Conservation (phyloP, 2,329 filamentous ascomycete genomes). For the Exophiala aquamarina region DNA sequence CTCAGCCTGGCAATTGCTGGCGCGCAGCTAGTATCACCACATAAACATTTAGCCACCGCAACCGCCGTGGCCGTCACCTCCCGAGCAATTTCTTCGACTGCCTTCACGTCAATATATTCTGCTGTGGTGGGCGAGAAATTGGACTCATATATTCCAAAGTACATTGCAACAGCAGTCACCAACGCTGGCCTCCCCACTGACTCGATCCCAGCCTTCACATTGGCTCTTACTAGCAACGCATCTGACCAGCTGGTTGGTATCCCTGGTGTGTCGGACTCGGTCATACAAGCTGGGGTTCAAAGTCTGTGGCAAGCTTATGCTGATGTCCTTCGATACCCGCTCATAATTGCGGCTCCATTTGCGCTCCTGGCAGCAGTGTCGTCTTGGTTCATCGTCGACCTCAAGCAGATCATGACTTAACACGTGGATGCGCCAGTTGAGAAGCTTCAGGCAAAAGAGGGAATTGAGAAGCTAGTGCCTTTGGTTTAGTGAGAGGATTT, state of each 20-base stretch:
- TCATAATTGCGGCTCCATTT: constrained; percentile 15
- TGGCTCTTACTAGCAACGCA: constrained; percentile 15
- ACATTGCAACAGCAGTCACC: constrained; percentile 6
- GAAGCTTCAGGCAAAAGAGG: constrained; percentile 15
- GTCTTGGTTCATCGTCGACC: constrained; percentile 11
- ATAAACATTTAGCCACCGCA: constrained; percentile 15
- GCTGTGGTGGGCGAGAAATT: constrained; percentile 8
- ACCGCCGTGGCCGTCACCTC: constrained; percentile 12
- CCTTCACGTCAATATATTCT: constrained; percentile 11
- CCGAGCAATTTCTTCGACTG: constrained; percentile 9
- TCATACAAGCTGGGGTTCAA: neutral
- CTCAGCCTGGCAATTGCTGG: constrained; percentile 12
- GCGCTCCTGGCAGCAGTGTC: constrained; percentile 1
- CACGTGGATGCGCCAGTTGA: constrained; percentile 18
- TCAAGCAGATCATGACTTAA: constrained; percentile 15
- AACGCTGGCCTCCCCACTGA: constrained; percentile 8
- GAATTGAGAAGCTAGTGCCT: too few species aligned
- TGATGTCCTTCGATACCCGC: constrained; percentile 10
- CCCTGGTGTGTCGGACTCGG: constrained; percentile 2
- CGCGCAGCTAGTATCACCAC: constrained; percentile 12
- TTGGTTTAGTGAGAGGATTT: too few species aligned
- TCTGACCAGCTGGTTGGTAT: neutral
- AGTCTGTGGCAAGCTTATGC: constrained; percentile 14
- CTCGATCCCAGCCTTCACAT: constrained; percentile 9
- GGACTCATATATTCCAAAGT: constrained; percentile 6